Evolutionary conservation across 306 rosid genomes (phyloP), one percentile per base, ranked within the genome.

Genomic region (Vicia sativa): DNA sequence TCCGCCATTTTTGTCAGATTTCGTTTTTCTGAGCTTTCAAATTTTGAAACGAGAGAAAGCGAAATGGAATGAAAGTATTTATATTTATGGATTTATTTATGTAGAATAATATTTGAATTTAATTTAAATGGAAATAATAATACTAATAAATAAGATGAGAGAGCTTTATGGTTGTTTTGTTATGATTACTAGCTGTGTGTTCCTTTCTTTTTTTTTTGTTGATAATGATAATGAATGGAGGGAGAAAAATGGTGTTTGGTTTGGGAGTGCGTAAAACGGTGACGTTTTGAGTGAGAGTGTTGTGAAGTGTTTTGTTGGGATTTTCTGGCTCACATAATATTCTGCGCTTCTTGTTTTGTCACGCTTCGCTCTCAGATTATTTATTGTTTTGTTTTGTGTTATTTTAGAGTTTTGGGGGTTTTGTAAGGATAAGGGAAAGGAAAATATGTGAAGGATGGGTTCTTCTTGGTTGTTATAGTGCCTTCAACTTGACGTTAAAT

Each of bases 1-100:
- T 89, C 98, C 75, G 82, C 90, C 98, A 93, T 90, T 79, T 18
- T 14, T 10, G n/a, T 53, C 60, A 52, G 86, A 62, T 57, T 72
- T 79, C 39, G 75, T 42, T 58, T 52, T 19, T 52, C 8, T 21
- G 13, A 31, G 9, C 34, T 65, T 62, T 72, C 55, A 64, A 77
- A 67, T 63, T 77, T 80, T 74, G 79, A 77, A 77, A 52, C n/a
- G 31, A 28, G 58, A 23, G 50, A 69, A 57, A 49, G 67, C 8
- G 65, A 53, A 42, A 26, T 4, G 26, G 21, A 45, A 31, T 28
- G 35, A 45, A 54, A 16, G 48, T 60, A 65, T 60, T 29, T 29
- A 26, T 54, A n/a, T n/a, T n/a, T n/a, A n/a, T n/a, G n/a, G n/a
- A n/a, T n/a, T n/a, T n/a, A 23, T 29, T 28, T 26, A 31, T 31